Evolutionary conservation across 768 basidiomycete species (phyloP).

Genomic region (Antrodiella citrinella): DNA sequence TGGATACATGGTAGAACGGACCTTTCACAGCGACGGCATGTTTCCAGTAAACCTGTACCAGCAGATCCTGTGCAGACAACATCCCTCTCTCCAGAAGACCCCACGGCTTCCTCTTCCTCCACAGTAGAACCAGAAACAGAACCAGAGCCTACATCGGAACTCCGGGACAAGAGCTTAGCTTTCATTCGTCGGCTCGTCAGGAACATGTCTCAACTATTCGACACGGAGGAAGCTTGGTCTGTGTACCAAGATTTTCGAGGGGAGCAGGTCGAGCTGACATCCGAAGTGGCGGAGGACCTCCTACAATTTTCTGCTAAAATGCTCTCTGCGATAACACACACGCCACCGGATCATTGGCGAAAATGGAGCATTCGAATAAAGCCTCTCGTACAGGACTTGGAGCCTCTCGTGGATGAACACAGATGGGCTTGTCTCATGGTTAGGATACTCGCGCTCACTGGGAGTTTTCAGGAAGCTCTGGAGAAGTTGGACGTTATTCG

Average conservation of each 20-base stretch:
- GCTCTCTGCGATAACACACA: no score
- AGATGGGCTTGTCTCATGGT: background rate
- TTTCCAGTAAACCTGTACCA: slow-evolving; percentile 17
- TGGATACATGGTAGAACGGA: slow-evolving; percentile 10
- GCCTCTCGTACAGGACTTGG: no score
- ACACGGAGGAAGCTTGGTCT: slow-evolving; percentile 34
- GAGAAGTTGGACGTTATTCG: no score
- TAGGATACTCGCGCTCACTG: background rate
- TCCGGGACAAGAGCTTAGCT: background rate
- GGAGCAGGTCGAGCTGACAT: background rate
- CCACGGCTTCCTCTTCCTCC: background rate
- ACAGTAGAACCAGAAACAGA: no score
- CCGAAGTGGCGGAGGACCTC: no score
- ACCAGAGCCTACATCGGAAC: no score
- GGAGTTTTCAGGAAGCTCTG: no score
- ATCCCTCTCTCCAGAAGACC: background rate
- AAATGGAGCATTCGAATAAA: no score
- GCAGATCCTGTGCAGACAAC: background rate
- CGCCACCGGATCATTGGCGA: no score
- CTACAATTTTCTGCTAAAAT: no score
- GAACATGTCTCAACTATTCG: slow-evolving; percentile 13
- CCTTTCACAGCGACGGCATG: slow-evolving; percentile 20
- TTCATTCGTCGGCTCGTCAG: background rate
- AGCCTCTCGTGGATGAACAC: no score
- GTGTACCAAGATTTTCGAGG: slow-evolving; percentile 23